A percentile compares a stretch with the other conserved stretches of the same genome.
Evolutionary conservation across 208 protist species (phyloP).

Genomic region (Entamoeba moshkovskii): DNA sequence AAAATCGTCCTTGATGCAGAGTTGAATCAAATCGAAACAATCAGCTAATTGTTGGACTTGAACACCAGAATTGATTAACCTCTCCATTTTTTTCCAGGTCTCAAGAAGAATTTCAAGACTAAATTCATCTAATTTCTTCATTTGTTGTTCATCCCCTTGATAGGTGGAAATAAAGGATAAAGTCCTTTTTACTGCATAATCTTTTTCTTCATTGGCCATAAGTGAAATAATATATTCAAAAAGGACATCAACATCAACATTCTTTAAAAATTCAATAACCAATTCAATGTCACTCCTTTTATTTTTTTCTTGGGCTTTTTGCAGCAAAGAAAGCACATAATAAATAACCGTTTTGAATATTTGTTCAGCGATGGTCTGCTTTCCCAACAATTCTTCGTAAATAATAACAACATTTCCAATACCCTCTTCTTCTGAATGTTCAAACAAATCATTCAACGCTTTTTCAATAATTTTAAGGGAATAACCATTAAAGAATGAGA

Average conservation of each 20-base stretch:
- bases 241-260: neutral
- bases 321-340: neutral
- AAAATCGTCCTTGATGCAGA: neutral
- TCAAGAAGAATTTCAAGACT: neutral
- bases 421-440: neutral
- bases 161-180: neutral
- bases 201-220: neutral
- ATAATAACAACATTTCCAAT: neutral
- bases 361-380: neutral
- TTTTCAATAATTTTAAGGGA: neutral
- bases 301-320: neutral
- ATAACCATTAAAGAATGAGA: neutral
- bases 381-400: neutral
- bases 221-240: neutral
- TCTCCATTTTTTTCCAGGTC: neutral
- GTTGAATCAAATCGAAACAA: neutral
- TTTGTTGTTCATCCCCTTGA: neutral
- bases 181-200: neutral
- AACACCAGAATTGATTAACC: neutral
- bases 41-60: neutral
- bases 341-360: neutral
- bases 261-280: neutral
- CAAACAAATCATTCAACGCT: neutral
- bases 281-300: neutral
- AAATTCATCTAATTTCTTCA: neutral